Percentiles rank a stretch among this genome's conserved stretches.
phyloP scores from a whole-genome alignment of 2,329 filamentous ascomycete genomes.

The Fusarium sambucinum region DNA sequence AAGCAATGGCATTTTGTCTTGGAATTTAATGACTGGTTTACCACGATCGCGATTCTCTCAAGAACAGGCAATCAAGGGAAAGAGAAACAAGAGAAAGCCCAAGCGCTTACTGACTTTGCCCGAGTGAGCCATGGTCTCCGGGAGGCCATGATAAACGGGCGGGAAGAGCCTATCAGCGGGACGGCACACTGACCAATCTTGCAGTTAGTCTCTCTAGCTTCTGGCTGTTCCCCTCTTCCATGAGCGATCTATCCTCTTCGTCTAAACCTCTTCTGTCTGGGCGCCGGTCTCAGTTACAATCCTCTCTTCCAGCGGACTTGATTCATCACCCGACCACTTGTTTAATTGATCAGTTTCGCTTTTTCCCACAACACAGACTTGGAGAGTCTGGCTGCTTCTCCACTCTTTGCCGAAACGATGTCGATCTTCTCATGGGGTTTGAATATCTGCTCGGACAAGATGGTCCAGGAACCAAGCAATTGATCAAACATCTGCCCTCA shows the following conservation, averaged over 20 bases:
- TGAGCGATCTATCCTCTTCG: slow-evolving; percentile 15
- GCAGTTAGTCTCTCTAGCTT: slow-evolving; percentile 17
- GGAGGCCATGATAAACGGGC: slow-evolving; percentile 26
- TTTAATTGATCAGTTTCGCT: slow-evolving; percentile 24
- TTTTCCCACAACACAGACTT: slow-evolving; percentile 28
- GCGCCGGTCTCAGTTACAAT: slow-evolving; percentile 25
- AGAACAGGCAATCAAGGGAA: slow-evolving; percentile 10
- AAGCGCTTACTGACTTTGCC: slow-evolving; percentile 30
- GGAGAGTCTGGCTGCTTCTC: slow-evolving; percentile 9
- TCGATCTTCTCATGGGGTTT: background rate
- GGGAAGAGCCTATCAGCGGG: slow-evolving; percentile 44
- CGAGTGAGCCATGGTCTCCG: slow-evolving; percentile 28
- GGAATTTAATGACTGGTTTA: background rate
- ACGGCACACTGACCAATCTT: slow-evolving; percentile 38
- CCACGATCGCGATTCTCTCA: slow-evolving; percentile 22
- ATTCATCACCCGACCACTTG: slow-evolving; percentile 9
- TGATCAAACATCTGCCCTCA: background rate
- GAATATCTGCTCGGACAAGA: background rate
- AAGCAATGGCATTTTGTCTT: slow-evolving; percentile 12
- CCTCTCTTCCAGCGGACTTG: slow-evolving; percentile 29
- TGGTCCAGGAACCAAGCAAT: background rate
- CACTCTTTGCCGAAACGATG: slow-evolving; percentile 18
- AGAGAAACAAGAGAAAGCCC: slow-evolving; percentile 20
- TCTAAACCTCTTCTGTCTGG: slow-evolving; percentile 34
- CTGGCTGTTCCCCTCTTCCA: background rate